Conservation (phyloP, 1,139 yeast genomes). For the Blastobotrys arbuscula region DNA sequence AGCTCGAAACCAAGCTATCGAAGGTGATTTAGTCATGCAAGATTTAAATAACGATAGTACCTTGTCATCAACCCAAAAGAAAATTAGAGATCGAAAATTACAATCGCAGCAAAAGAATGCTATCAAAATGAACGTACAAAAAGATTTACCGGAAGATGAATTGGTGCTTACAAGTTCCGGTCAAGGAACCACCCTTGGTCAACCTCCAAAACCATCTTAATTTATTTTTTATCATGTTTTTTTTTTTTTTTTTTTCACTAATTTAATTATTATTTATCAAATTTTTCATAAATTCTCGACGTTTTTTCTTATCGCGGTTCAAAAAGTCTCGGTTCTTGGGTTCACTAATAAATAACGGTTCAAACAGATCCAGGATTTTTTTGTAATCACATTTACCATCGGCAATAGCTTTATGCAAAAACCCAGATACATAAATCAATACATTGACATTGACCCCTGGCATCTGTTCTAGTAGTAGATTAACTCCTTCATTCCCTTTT, state of each 20-base stretch:
- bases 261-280: slow-evolving; percentile 14
- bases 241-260: too few species aligned
- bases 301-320: slow-evolving; percentile 13
- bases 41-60: slow-evolving; percentile 34
- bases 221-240: not conserved
- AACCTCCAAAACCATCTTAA: slow-evolving; percentile 32
- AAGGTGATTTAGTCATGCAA: slow-evolving; percentile 44
- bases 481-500: slow-evolving; percentile 25
- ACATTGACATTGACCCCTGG: slow-evolving; percentile 40
- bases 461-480: slow-evolving; percentile 34
- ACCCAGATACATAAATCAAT: slow-evolving; percentile 37
- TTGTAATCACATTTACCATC: slow-evolving; percentile 24
- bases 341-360: slow-evolving; percentile 28
- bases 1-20: slow-evolving; percentile 36
- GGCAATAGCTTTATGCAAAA: slow-evolving; percentile 32
- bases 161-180: slow-evolving; percentile 46
- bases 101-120: slow-evolving; percentile 36
- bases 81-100: slow-evolving; percentile 29
- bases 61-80: slow-evolving; percentile 28
- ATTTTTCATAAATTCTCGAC: slow-evolving; percentile 24
- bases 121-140: slow-evolving; percentile 64
- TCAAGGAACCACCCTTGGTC: slow-evolving; percentile 82
- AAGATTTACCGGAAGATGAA: slow-evolving; percentile 54
- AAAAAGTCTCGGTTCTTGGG: slow-evolving; percentile 22
- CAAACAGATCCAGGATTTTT: slow-evolving; percentile 28